Evolutionary conservation across 306 rosid species (phyloP).

Genomic region (Fragaria vesca): DNA sequence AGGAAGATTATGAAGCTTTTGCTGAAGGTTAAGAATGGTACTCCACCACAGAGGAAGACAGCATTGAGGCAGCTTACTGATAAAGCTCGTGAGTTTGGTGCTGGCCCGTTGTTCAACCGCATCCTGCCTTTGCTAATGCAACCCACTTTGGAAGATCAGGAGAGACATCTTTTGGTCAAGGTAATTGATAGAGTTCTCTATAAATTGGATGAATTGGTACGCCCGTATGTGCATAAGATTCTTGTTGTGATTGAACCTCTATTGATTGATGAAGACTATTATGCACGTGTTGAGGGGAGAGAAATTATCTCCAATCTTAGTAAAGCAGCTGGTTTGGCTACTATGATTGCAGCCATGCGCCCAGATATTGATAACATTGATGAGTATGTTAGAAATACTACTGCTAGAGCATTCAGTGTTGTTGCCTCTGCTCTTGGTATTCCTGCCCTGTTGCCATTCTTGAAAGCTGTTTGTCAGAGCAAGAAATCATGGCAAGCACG

Average conservation of each 20-base stretch:
- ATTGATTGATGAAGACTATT: constrained; percentile 94
- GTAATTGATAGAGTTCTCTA: constrained; percentile 88
- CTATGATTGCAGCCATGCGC: constrained; percentile 99
- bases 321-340: constrained; percentile 98
- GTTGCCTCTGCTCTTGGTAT: constrained; percentile 97
- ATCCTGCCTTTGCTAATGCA: constrained; percentile 78
- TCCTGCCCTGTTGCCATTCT: constrained; percentile 86
- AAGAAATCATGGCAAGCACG: constrained; percentile 98
- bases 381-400: constrained; percentile 91
- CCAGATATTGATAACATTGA: constrained; percentile 96
- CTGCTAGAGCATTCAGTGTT: constrained; percentile 94
- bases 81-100: constrained; percentile 76
- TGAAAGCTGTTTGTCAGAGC: constrained; percentile 97
- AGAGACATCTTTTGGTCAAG: constrained; percentile 78
- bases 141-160: constrained; percentile 78
- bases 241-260: constrained; percentile 96
- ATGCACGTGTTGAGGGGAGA: constrained; percentile 95
- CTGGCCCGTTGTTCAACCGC: constrained; percentile 74
- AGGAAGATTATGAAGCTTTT: constrained; percentile 79
- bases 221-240: constrained; percentile 93
- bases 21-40: constrained; percentile 76
- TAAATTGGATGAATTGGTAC: constrained; percentile 90
- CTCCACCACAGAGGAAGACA: constrained; percentile 74
- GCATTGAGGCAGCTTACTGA: constrained; percentile 75
- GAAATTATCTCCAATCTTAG: constrained; percentile 94